Conservation (phyloP, 129 eudicot genomes). For the Saposhnikovia divaricata region DNA sequence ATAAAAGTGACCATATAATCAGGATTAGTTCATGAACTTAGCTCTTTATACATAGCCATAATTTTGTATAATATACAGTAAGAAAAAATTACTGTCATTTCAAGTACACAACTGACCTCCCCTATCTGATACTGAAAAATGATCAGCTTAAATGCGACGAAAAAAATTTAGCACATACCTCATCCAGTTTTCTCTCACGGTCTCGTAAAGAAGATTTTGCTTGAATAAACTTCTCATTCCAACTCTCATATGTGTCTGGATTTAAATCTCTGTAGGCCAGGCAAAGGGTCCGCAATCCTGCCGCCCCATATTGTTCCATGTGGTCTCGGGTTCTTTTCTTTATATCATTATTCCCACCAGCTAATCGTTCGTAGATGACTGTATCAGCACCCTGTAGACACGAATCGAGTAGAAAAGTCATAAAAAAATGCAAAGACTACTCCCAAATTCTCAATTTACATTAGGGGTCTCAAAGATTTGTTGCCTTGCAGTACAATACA, state of each 20-base stretch:
- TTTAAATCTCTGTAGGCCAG: conserved; percentile 76
- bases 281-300: conserved; percentile 93
- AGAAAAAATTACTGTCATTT: neutral
- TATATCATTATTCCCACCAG: conserved; percentile 57
- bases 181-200: conserved; percentile 91
- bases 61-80: neutral
- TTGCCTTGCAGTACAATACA: conserved; percentile 93
- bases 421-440: neutral
- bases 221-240: conserved; percentile 94
- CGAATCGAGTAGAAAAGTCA: conserved; percentile 6
- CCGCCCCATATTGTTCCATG: conserved; percentile 87
- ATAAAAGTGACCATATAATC: neutral
- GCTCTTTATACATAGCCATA: neutral
- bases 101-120: neutral
- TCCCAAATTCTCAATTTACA: conserved; percentile 14
- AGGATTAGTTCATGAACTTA: neutral
- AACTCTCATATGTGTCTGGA: conserved; percentile 64
- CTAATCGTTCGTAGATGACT: conserved; percentile 83
- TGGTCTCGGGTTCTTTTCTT: conserved; percentile 68
- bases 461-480: conserved; percentile 9
- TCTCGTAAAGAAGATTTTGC: conserved; percentile 89
- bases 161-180: conserved; percentile 38
- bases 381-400: conserved; percentile 84
- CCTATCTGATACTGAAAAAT: neutral
- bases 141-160: neutral